phyloP scores from a whole-genome alignment of 306 rosid species.

The Acacia melanoxylon region DNA sequence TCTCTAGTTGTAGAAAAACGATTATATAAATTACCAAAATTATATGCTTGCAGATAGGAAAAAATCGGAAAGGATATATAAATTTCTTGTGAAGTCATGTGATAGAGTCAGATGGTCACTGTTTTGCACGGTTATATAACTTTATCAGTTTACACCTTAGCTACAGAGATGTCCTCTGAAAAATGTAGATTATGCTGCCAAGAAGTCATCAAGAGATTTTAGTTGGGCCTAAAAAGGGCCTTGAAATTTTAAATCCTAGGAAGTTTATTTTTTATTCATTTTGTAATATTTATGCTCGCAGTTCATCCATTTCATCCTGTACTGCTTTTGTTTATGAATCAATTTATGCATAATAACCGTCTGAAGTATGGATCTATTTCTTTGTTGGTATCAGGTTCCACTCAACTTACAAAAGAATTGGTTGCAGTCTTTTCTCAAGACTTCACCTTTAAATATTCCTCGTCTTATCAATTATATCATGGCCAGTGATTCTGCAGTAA shows the following conservation, averaged over 20 bases:
- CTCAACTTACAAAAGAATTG: conserved; percentile 41
- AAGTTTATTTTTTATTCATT: background rate
- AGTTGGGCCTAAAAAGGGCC: background rate
- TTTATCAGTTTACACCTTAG: conserved; percentile 7
- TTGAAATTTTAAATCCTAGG: background rate
- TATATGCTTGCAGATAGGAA: background rate
- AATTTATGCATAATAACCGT: background rate
- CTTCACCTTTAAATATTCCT: conserved; percentile 23
- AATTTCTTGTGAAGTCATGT: conserved; percentile 4
- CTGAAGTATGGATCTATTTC: background rate
- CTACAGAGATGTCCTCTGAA: background rate
- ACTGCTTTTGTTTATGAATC: conserved; percentile 5
- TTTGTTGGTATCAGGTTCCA: conserved; percentile 37
- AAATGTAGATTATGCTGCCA: background rate
- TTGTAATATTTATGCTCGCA: background rate
- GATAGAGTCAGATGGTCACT: conserved; percentile 4
- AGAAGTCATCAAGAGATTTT: background rate
- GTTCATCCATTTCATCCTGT: conserved; percentile 19
- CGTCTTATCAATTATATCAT: conserved; percentile 43
- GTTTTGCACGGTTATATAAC: background rate
- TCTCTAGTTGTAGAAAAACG: background rate
- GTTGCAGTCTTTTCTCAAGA: conserved; percentile 36
- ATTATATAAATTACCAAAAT: background rate
- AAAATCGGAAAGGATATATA: conserved; percentile 2
- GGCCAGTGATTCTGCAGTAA: conserved; percentile 64